A percentile compares a stretch with the other conserved stretches of the same genome.
These are phyloP conservation scores for Penicillium argentinense DNA, from an alignment of 495 filamentous ascomycete species.

Conservation along the genomic window DNA sequence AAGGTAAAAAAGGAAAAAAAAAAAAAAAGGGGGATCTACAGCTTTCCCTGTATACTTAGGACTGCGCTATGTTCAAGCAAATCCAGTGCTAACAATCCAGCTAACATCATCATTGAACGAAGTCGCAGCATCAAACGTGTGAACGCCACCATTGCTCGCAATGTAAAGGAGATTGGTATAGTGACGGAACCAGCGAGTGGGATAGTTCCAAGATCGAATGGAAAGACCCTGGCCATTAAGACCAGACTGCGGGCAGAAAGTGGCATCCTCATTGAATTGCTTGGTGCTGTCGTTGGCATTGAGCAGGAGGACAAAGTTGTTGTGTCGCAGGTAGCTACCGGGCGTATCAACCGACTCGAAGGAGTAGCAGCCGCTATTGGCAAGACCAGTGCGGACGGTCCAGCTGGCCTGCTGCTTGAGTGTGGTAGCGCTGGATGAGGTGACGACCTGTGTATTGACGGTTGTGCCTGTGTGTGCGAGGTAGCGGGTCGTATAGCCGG, in stretches of 20 bases:
- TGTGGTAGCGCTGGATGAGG: slow-evolving; percentile 46
- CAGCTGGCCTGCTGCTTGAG: slow-evolving; percentile 54
- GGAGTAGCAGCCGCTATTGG: slow-evolving; percentile 52
- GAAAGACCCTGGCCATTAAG: slow-evolving; percentile 48
- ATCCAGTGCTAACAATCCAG: slow-evolving; percentile 43
- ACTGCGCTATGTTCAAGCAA: slow-evolving; percentile 41
- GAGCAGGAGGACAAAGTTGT: slow-evolving; percentile 45
- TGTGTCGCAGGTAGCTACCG: slow-evolving; percentile 55
- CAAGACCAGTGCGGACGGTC: slow-evolving; percentile 53
- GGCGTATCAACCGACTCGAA: slow-evolving; percentile 57
- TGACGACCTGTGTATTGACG: slow-evolving; percentile 52
- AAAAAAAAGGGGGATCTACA: too few species aligned
- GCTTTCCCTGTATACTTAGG: too few species aligned
- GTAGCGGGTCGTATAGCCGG: slow-evolving; percentile 50
- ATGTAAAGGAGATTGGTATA: slow-evolving; percentile 44
- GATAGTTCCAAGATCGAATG: slow-evolving; percentile 55
- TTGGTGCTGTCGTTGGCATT: slow-evolving; percentile 50
- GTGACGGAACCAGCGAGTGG: slow-evolving; percentile 56
- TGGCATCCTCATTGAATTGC: slow-evolving; percentile 55
- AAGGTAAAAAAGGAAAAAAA: too few species aligned
- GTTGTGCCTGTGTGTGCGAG: slow-evolving; percentile 48
- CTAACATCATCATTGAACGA: slow-evolving; percentile 54
- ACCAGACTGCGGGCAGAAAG: slow-evolving; percentile 51
- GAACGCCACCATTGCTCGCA: slow-evolving; percentile 53
- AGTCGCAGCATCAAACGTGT: slow-evolving; percentile 46